Conservation (phyloP, 371 early-diverging fungal genomes). For the Umbelopsis sp. region DNA sequence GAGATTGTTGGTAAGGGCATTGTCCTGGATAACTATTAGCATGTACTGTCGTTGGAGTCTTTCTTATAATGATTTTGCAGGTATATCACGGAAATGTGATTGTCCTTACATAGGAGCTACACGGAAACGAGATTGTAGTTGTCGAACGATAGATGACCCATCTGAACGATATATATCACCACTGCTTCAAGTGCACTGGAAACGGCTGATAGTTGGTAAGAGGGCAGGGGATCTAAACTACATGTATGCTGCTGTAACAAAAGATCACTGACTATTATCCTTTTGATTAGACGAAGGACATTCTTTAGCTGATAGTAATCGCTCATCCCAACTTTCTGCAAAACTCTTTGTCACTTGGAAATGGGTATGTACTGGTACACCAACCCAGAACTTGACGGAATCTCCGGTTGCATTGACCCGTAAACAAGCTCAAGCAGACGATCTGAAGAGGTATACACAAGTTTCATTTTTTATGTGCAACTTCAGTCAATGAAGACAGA, state of each 20-base stretch:
- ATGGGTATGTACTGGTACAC: slow-evolving; percentile 80
- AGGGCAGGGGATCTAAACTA: background rate
- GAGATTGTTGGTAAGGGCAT: slow-evolving; percentile 38
- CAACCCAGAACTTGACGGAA: slow-evolving; percentile 63
- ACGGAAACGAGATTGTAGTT: slow-evolving; percentile 30
- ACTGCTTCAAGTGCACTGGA: slow-evolving; percentile 71
- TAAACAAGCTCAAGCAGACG: slow-evolving; percentile 25
- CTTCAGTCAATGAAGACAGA: background rate
- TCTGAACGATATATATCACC: slow-evolving; percentile 56
- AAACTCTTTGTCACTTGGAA: slow-evolving; percentile 65
- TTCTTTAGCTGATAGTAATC: slow-evolving; percentile 31
- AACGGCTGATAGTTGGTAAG: slow-evolving; percentile 79
- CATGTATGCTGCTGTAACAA: too few relatives aligned
- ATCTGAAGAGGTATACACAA: slow-evolving; percentile 26
- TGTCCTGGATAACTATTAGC: too few relatives aligned
- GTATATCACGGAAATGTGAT: slow-evolving; percentile 36
- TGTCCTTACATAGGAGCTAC: slow-evolving; percentile 44
- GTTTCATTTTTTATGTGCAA: background rate
- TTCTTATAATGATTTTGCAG: background rate
- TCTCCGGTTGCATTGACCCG: slow-evolving; percentile 25
- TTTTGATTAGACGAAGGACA: slow-evolving; percentile 37
- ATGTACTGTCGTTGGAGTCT: too few relatives aligned
- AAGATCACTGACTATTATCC: background rate
- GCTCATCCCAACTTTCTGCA: slow-evolving; percentile 52
- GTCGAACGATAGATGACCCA: slow-evolving; percentile 25